phyloP scores from a whole-genome alignment of 495 filamentous ascomycete genomes.

The Hypoxylon fragiforme region DNA sequence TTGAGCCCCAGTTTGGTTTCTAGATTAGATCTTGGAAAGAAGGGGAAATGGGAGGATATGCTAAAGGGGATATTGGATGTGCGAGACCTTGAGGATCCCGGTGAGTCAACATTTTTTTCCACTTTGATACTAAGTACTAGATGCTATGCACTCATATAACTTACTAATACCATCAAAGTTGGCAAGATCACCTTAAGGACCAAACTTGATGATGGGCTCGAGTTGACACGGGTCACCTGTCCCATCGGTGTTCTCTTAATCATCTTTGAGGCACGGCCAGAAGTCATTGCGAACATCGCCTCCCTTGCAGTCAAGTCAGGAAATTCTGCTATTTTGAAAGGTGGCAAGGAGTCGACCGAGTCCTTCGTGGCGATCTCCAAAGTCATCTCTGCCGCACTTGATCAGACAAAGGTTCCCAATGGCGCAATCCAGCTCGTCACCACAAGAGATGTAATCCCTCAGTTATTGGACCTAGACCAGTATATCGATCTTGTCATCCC shows the following conservation, averaged over 20 bases:
- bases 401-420: slow-evolving; percentile 76
- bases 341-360: slow-evolving; percentile 92
- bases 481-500: slow-evolving; percentile 96
- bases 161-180: slow-evolving; percentile 55
- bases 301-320: slow-evolving; percentile 97
- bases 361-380: slow-evolving; percentile 88
- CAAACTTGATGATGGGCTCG: slow-evolving; percentile 83
- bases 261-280: slow-evolving; percentile 96
- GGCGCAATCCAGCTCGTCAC: slow-evolving; percentile 89
- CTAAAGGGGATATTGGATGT: slow-evolving; percentile 93
- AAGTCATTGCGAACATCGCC: slow-evolving; percentile 98
- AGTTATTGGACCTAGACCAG: slow-evolving; percentile 78
- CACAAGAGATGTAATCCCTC: slow-evolving; percentile 83
- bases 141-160: slow-evolving; percentile 3
- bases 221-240: slow-evolving; percentile 82
- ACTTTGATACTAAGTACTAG: background rate
- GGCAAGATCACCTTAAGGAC: slow-evolving; percentile 83
- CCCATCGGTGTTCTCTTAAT: slow-evolving; percentile 96
- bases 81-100: slow-evolving; percentile 80
- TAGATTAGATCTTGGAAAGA: slow-evolving; percentile 78
- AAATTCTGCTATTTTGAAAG: slow-evolving; percentile 96
- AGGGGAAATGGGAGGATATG: slow-evolving; percentile 97
- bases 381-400: slow-evolving; percentile 80
- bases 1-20: slow-evolving; percentile 88
- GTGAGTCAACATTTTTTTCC: slow-evolving; percentile 51